Evolutionary conservation across 2,329 filamentous ascomycete genomes (phyloP).

Genomic region (Delphinella strobiligena): DNA sequence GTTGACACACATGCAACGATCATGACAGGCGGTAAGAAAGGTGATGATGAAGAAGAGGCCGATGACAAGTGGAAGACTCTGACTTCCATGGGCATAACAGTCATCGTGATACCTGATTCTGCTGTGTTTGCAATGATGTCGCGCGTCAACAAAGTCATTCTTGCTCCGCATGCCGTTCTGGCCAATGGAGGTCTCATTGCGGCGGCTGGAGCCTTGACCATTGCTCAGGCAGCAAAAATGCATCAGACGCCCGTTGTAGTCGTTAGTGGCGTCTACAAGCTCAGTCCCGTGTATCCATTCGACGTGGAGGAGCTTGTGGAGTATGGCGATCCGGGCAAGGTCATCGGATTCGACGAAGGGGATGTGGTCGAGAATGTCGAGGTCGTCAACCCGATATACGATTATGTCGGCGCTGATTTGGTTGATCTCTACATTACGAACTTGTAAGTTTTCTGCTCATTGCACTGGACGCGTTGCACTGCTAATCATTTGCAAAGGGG

Average conservation of each 20-base stretch:
- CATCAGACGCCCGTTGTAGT: slow-evolving; percentile 78
- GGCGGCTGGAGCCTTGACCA: slow-evolving; percentile 68
- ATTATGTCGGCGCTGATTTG: slow-evolving; percentile 66
- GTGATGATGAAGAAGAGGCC: slow-evolving; percentile 37
- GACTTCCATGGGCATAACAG: slow-evolving; percentile 62
- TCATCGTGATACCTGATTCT: slow-evolving; percentile 74
- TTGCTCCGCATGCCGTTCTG: slow-evolving; percentile 76
- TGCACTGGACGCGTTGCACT: background rate
- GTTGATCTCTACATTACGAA: slow-evolving; percentile 82
- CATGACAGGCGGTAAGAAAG: slow-evolving; percentile 39
- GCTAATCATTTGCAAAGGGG: slow-evolving; percentile 33
- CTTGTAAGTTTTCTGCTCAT: slow-evolving; percentile 40
- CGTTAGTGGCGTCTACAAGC: slow-evolving; percentile 82
- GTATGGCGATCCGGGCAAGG: slow-evolving; percentile 68
- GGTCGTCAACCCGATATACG: slow-evolving; percentile 66
- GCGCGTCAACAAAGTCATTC: slow-evolving; percentile 85
- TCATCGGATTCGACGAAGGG: slow-evolving; percentile 68
- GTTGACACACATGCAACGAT: slow-evolving; percentile 50
- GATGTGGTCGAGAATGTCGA: slow-evolving; percentile 66
- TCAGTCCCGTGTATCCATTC: slow-evolving; percentile 81
- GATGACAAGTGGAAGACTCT: slow-evolving; percentile 62
- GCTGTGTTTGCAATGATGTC: slow-evolving; percentile 91
- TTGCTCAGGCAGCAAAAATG: slow-evolving; percentile 73
- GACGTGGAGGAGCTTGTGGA: slow-evolving; percentile 74
- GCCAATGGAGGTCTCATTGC: slow-evolving; percentile 80